Percentiles rank a stretch among this genome's conserved stretches.
Conservation (phyloP, 2,329 filamentous ascomycete species). For the Ophiostoma montium region DNA sequence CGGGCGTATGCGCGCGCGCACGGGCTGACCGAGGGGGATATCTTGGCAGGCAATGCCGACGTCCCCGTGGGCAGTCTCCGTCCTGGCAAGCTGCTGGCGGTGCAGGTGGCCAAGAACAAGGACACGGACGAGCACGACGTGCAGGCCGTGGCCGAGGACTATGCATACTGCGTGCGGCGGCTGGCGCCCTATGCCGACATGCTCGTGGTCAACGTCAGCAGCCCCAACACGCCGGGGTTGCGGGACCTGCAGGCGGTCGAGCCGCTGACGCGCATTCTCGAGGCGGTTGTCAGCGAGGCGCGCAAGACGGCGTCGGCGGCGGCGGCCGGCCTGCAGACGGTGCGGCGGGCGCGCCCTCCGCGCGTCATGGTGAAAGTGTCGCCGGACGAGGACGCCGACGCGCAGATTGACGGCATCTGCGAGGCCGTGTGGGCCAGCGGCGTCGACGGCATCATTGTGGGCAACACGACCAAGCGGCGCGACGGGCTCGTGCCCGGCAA, state of each 20-base stretch:
- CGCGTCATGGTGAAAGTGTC: conserved; percentile 97
- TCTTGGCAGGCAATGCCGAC: conserved; percentile 56
- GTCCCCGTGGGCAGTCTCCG: conserved; percentile 74
- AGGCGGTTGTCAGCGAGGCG: conserved; percentile 70
- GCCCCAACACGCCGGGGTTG: conserved; percentile 86
- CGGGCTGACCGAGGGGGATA: conserved; percentile 56
- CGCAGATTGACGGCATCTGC: conserved; percentile 78
- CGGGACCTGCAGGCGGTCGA: conserved; percentile 74
- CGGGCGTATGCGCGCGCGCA: conserved; percentile 58
- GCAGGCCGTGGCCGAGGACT: conserved; percentile 63
- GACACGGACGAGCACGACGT: conserved; percentile 74
- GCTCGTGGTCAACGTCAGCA: conserved; percentile 95
- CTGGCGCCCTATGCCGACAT: conserved; percentile 85
- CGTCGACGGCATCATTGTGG: conserved; percentile 90
- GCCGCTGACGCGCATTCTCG: conserved; percentile 67
- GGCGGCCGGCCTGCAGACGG: conserved; percentile 3
- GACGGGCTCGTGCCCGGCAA: conserved; percentile 55
- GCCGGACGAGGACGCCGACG: conserved; percentile 78
- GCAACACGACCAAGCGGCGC: conserved; percentile 86
- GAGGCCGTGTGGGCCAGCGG: conserved; percentile 70
- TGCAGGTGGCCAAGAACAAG: conserved; percentile 97
- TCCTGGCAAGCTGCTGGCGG: conserved; percentile 63
- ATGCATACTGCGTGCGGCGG: conserved; percentile 76
- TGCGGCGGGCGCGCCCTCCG: conserved; percentile 60
- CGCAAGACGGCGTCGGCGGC: conserved; percentile 34